Percentiles rank a stretch among this genome's conserved stretches.
Conservation (phyloP, 495 filamentous ascomycete species). For the Penicillium waksmanii region DNA sequence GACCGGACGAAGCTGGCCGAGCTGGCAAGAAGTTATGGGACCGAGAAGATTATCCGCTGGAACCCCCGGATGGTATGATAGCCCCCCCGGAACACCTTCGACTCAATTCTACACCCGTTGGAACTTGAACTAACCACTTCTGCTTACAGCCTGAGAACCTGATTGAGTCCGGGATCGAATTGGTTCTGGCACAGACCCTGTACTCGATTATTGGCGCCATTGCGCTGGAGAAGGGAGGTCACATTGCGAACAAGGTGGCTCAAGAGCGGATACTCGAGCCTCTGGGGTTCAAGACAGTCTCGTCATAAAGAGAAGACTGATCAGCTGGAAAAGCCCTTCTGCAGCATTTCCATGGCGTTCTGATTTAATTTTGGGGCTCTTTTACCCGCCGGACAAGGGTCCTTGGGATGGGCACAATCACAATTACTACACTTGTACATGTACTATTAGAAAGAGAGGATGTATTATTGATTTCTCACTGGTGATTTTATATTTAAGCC, state of each 20-base stretch:
- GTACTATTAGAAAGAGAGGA: constrained; percentile 29
- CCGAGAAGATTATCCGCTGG: constrained; percentile 81
- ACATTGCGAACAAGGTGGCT: constrained; percentile 72
- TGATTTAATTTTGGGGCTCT: constrained; percentile 21
- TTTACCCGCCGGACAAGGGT: constrained; percentile 12
- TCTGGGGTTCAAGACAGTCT: constrained; percentile 45
- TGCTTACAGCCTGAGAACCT: constrained; percentile 68
- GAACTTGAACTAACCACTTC: too few species aligned
- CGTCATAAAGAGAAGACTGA: constrained; percentile 19
- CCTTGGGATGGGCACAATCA: not conserved
- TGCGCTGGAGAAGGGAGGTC: constrained; percentile 80
- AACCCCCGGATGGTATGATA: constrained; percentile 70
- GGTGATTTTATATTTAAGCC: constrained; percentile 12
- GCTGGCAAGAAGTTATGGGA: constrained; percentile 69
- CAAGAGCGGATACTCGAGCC: constrained; percentile 74
- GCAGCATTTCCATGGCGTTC: constrained; percentile 51
- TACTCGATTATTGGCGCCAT: constrained; percentile 89
- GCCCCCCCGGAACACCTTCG: too few species aligned
- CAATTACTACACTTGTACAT: constrained; percentile 26
- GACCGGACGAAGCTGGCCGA: constrained; percentile 62
- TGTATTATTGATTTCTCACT: constrained; percentile 12
- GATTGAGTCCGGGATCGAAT: constrained; percentile 66
- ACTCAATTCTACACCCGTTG: too few species aligned
- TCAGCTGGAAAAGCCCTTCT: constrained; percentile 24
- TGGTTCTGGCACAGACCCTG: constrained; percentile 73